phyloP scores from a whole-genome alignment of 2,329 filamentous ascomycete species.

The Botryotinia convoluta region DNA sequence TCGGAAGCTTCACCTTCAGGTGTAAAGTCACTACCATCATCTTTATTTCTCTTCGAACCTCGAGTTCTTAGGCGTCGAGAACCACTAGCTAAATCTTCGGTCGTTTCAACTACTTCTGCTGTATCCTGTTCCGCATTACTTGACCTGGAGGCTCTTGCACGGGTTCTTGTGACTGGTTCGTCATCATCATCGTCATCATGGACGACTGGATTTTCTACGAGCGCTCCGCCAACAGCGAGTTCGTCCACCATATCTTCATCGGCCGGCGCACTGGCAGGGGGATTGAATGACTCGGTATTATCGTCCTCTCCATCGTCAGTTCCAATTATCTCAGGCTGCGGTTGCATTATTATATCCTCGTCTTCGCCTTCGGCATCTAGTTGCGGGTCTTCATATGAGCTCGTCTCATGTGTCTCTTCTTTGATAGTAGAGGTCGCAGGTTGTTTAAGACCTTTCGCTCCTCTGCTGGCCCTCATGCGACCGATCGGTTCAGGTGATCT shows the following conservation, averaged over 20 bases:
- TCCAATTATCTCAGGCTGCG: slow-evolving; percentile 13
- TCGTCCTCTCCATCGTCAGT: slow-evolving; percentile 21
- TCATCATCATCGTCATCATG: slow-evolving; percentile 37
- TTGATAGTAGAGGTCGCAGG: slow-evolving; percentile 36
- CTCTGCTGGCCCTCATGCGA: slow-evolving; percentile 34
- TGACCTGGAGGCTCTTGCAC: slow-evolving; percentile 40
- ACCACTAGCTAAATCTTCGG: slow-evolving; percentile 33
- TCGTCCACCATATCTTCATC: slow-evolving; percentile 28
- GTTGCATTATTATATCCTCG: slow-evolving; percentile 14
- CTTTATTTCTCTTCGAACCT: slow-evolving; percentile 31
- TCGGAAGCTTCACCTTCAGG: slow-evolving; percentile 48
- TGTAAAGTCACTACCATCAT: slow-evolving; percentile 39
- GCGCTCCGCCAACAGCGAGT: slow-evolving; percentile 21
- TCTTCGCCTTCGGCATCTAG: slow-evolving; percentile 27
- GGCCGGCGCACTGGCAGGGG: slow-evolving; percentile 19
- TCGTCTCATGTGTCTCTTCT: slow-evolving; percentile 39
- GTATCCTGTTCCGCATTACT: slow-evolving; percentile 37
- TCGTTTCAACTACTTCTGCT: slow-evolving; percentile 53
- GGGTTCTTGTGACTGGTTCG: slow-evolving; percentile 41
- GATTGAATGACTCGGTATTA: slow-evolving; percentile 11
- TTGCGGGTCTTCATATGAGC: slow-evolving; percentile 34
- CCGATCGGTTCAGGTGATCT: slow-evolving; percentile 53
- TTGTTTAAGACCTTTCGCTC: slow-evolving; percentile 36
- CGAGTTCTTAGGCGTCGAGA: slow-evolving; percentile 36
- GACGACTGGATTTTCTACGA: slow-evolving; percentile 15